Conservation (phyloP, 1,284 basidiomycete species). For the Calocybe gambosa region DNA sequence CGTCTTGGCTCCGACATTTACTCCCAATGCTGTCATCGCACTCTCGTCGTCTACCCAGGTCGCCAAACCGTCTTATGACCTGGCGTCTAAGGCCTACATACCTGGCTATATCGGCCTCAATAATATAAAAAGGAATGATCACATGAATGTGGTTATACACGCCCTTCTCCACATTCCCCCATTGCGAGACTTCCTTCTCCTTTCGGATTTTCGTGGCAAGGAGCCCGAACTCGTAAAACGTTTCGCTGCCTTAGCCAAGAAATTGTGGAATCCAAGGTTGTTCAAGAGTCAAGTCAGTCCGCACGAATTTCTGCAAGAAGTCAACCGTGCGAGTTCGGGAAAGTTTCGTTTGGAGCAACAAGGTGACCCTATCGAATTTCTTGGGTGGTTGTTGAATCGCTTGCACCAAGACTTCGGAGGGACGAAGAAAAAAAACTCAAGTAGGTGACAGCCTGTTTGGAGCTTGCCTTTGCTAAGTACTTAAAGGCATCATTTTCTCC, state of each 20-base stretch:
- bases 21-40: conserved; percentile 40
- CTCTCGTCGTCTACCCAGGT: conserved; percentile 59
- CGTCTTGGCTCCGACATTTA: conserved; percentile 85
- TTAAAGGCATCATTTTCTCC: conserved; percentile 79
- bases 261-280: conserved; percentile 91
- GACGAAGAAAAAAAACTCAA: conserved; percentile 80
- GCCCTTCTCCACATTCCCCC: conserved; percentile 88
- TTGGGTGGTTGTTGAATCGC: conserved; percentile 93
- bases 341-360: conserved; percentile 91
- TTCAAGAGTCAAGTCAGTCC: conserved; percentile 99
- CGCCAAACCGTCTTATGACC: conserved; percentile 77
- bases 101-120: conserved; percentile 97
- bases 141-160: conserved; percentile 96
- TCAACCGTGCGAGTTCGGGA: conserved; percentile 79
- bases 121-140: conserved; percentile 96
- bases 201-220: conserved; percentile 66
- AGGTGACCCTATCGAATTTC: conserved; percentile 94
- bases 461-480: conserved; percentile 12
- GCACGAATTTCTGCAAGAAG: conserved; percentile 97
- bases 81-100: conserved; percentile 75
- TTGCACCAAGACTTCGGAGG: conserved; percentile 92
- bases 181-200: conserved; percentile 81
- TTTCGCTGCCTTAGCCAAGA: conserved; percentile 81
- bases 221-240: conserved; percentile 85
- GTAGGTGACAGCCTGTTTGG: conserved; percentile 41